phyloP scores from a whole-genome alignment of 2,329 filamentous ascomycete species.

The Epicoccum nigrum region DNA sequence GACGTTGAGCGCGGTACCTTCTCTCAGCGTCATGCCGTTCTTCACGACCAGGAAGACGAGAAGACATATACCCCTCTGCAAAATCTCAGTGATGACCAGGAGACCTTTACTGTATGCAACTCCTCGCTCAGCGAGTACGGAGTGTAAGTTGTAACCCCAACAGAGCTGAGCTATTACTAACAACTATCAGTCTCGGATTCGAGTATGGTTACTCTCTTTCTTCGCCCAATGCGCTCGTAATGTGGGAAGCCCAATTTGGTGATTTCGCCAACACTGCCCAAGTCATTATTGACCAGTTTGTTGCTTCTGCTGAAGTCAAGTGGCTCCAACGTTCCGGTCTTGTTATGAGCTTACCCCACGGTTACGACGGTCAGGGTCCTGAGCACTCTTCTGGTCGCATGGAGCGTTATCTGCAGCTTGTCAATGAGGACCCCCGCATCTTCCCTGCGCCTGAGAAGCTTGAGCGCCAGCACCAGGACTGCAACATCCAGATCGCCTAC shows the following conservation, averaged over 20 bases:
- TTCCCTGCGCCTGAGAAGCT: constrained; percentile 90
- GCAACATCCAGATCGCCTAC: constrained; percentile 98
- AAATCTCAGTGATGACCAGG: constrained; percentile 87
- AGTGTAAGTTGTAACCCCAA: constrained; percentile 55
- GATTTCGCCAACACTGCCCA: constrained; percentile 99
- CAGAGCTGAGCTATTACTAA: constrained; percentile 28
- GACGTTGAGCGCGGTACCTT: constrained; percentile 99
- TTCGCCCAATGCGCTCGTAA: constrained; percentile 94
- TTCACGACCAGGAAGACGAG: constrained; percentile 97
- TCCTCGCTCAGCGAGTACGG: constrained; percentile 81
- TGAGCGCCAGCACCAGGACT: constrained; percentile 97
- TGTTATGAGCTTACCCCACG: constrained; percentile 94
- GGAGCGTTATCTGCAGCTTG: constrained; percentile 95
- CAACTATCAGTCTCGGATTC: constrained; percentile 75
- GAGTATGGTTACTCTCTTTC: constrained; percentile 98
- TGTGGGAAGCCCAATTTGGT: constrained; percentile 99
- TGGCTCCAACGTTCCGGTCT: constrained; percentile 98
- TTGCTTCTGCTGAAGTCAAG: constrained; percentile 96
- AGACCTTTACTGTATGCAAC: constrained; percentile 95
- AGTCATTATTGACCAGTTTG: constrained; percentile 98
- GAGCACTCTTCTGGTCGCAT: constrained; percentile 98
- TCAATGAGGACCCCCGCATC: constrained; percentile 94
- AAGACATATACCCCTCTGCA: constrained; percentile 91
- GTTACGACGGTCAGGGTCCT: constrained; percentile 96
- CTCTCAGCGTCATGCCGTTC: constrained; percentile 94